These are phyloP conservation scores for Penicillium cosmopolitanum DNA, from an alignment of 495 filamentous ascomycete species.

Conservation along the genomic window DNA sequence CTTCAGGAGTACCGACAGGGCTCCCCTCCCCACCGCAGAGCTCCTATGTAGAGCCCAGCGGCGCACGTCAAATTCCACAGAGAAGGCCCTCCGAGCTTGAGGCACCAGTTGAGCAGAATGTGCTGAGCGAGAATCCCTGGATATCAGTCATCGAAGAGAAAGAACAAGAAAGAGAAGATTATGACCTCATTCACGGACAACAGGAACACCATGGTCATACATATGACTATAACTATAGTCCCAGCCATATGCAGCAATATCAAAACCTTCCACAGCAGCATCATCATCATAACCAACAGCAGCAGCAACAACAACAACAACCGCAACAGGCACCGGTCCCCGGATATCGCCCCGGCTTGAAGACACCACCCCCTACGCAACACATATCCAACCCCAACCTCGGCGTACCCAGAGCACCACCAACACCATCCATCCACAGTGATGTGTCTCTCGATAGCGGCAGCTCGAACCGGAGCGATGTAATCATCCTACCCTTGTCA, in stretches of 20 bases:
- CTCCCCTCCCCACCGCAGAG: neutral
- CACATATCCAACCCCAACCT: neutral
- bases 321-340: too few species aligned
- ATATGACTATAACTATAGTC: too few species aligned
- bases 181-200: neutral
- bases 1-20: neutral
- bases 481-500: neutral
- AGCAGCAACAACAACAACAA: too few species aligned
- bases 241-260: too few species aligned
- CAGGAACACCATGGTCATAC: neutral
- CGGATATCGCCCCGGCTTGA: too few species aligned
- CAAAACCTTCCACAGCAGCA: neutral
- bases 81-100: neutral
- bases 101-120: neutral
- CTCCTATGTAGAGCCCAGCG: neutral
- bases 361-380: neutral
- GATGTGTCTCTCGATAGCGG: neutral
- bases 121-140: neutral
- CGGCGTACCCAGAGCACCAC: neutral
- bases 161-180: neutral
- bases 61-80: neutral
- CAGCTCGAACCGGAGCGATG: neutral
- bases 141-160: neutral
- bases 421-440: slow-evolving; percentile 1
- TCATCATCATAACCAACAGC: too few species aligned